A percentile compares a stretch with the other conserved stretches of the same genome.
Evolutionary conservation across 2,329 filamentous ascomycete genomes (phyloP).

Genomic region (Macroventuria anomochaeta): DNA sequence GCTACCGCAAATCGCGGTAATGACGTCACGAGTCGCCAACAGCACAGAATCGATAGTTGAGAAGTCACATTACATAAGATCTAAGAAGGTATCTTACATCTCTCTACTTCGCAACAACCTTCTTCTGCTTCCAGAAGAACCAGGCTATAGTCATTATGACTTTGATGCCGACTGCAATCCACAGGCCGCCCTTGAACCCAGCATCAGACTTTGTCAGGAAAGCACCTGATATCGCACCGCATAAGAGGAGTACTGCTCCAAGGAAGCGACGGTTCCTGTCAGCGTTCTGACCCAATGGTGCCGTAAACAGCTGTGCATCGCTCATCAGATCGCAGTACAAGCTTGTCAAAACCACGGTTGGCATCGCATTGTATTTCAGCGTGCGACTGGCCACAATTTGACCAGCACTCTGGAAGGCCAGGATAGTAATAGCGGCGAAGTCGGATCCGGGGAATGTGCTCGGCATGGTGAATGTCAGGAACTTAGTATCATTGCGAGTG

Average conservation of each 20-base stretch:
- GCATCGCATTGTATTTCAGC: slow-evolving; percentile 61
- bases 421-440: slow-evolving; percentile 50
- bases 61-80: no score
- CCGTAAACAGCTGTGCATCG: slow-evolving; percentile 56
- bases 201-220: slow-evolving; percentile 54
- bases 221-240: slow-evolving; percentile 57
- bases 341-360: slow-evolving; percentile 63
- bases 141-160: slow-evolving; percentile 9
- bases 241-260: slow-evolving; percentile 55
- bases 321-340: slow-evolving; percentile 62
- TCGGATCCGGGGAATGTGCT: slow-evolving; percentile 43
- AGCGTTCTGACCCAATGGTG: slow-evolving; percentile 51
- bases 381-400: slow-evolving; percentile 60
- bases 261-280: slow-evolving; percentile 59
- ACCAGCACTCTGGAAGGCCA: slow-evolving; percentile 62
- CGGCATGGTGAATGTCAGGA: slow-evolving; percentile 41
- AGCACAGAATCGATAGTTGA: no score
- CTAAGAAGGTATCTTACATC: background rate
- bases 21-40: no score
- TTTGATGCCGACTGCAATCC: slow-evolving; percentile 21
- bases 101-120: background rate
- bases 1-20: no score
- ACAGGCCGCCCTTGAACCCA: slow-evolving; percentile 21
- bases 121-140: slow-evolving; percentile 17
- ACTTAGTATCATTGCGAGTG: slow-evolving; percentile 49